phyloP scores from a whole-genome alignment of 139 green algal genomes.

The Coelastrella sp. region DNA sequence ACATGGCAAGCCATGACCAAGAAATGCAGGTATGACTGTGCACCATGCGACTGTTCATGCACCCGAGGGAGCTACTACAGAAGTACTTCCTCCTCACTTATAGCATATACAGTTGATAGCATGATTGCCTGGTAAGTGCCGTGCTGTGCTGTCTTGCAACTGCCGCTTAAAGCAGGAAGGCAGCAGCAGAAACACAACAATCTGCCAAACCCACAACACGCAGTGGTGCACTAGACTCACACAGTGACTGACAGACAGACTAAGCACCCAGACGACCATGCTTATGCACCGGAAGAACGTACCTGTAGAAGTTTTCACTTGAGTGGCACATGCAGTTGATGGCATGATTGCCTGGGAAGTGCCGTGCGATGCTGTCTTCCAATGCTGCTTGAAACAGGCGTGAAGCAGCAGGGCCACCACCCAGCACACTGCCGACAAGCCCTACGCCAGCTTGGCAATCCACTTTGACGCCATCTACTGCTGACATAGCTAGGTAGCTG shows the following conservation, averaged over 20 bases:
- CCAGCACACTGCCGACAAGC: slow-evolving; percentile 64
- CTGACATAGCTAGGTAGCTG: slow-evolving; percentile 80
- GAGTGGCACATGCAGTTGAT: slow-evolving; percentile 99
- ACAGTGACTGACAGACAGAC: too few species aligned
- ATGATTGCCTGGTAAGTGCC: slow-evolving; percentile 92
- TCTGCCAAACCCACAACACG: too few species aligned
- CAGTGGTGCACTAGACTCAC: too few species aligned
- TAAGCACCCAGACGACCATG: too few species aligned
- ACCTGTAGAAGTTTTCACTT: slow-evolving; percentile 95
- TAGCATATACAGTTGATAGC: slow-evolving; percentile 99
- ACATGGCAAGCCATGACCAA: too few species aligned
- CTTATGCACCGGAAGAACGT: background rate
- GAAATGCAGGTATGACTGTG: too few species aligned
- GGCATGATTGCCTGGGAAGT: slow-evolving; percentile 93
- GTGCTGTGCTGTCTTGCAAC: slow-evolving; percentile 82
- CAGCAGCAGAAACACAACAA: slow-evolving; percentile 73
- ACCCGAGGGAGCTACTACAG: slow-evolving; percentile 61
- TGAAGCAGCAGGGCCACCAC: slow-evolving; percentile 75
- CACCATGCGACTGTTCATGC: too few species aligned
- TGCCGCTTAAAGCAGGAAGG: slow-evolving; percentile 71
- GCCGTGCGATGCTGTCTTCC: slow-evolving; percentile 78
- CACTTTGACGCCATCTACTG: slow-evolving; percentile 96
- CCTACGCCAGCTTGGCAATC: slow-evolving; percentile 81
- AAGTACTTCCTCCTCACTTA: slow-evolving; percentile 90
- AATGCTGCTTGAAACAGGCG: slow-evolving; percentile 78